A percentile compares a stretch with the other conserved stretches of the same genome.
phyloP scores from a whole-genome alignment of 345 rosid species.

The Euphorbia peplus region DNA sequence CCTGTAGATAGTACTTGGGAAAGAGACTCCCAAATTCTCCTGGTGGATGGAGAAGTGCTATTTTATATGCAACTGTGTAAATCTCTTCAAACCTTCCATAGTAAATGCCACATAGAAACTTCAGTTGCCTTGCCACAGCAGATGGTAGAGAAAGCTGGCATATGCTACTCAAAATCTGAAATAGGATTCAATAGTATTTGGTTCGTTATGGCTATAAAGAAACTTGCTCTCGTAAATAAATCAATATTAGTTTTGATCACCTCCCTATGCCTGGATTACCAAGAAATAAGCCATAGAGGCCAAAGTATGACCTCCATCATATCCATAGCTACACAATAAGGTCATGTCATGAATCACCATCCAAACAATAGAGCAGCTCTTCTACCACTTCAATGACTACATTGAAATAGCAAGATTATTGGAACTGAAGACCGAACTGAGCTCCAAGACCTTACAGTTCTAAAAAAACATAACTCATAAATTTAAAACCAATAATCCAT shows the following conservation, averaged over 20 bases:
- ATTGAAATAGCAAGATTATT: conserved; percentile 49
- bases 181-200: conserved; percentile 53
- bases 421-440: too few species aligned
- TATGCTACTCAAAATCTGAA: conserved; percentile 45
- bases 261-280: conserved; percentile 59
- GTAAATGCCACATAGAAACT: conserved; percentile 84
- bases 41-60: too few species aligned
- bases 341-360: conserved; percentile 42
- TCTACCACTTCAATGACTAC: conserved; percentile 41
- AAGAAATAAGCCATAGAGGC: conserved; percentile 60
- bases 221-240: neutral
- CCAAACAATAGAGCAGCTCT: conserved; percentile 50
- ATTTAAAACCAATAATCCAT: too few species aligned
- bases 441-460: too few species aligned
- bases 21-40: too few species aligned
- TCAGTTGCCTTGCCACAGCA: conserved; percentile 54
- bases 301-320: conserved; percentile 47
- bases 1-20: too few species aligned
- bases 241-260: conserved; percentile 15
- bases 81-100: conserved; percentile 67
- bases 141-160: conserved; percentile 60
- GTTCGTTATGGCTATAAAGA: conserved; percentile 8
- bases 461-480: too few species aligned
- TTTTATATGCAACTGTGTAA: neutral
- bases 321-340: conserved; percentile 45